phyloP scores from a whole-genome alignment of 179 eudicot genomes.

The Silene noctiflora region DNA sequence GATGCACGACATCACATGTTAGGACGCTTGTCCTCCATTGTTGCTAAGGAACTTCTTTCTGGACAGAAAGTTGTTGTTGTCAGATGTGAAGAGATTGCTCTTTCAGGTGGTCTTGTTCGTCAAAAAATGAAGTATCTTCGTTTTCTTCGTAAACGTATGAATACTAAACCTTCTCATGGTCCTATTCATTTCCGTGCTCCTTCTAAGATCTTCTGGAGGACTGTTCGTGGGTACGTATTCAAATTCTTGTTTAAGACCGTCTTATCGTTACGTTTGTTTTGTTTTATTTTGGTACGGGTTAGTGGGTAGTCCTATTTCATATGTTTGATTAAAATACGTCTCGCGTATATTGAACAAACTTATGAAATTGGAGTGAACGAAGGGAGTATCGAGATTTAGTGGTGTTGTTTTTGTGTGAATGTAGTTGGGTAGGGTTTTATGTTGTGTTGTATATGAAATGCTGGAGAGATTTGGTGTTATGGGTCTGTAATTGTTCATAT shows the following conservation, averaged over 20 bases:
- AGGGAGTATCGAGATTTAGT: no score
- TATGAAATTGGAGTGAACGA: no score
- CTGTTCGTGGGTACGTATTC: constrained; percentile 58
- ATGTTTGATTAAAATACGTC: no score
- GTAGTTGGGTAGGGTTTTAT: no score
- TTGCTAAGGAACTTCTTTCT: constrained; percentile 67
- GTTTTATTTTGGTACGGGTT: neutral
- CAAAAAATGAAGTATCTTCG: constrained; percentile 87
- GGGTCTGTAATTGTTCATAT: no score
- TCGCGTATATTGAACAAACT: no score
- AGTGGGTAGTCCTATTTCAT: neutral
- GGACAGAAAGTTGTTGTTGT: constrained; percentile 71
- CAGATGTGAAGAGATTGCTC: constrained; percentile 77
- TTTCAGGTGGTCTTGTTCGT: constrained; percentile 77
- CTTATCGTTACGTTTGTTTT: neutral
- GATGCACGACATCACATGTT: constrained; percentile 83
- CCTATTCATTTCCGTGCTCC: constrained; percentile 87
- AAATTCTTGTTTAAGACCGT: neutral
- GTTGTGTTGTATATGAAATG: no score
- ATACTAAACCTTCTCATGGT: constrained; percentile 89
- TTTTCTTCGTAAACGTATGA: constrained; percentile 74
- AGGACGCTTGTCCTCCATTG: constrained; percentile 59
- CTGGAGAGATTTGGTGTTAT: no score
- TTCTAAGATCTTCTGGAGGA: constrained; percentile 81
- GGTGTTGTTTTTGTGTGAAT: no score